These are phyloP conservation scores for Lophium mytilinum DNA, from an alignment of 495 filamentous ascomycete genomes.

Conservation along the genomic window DNA sequence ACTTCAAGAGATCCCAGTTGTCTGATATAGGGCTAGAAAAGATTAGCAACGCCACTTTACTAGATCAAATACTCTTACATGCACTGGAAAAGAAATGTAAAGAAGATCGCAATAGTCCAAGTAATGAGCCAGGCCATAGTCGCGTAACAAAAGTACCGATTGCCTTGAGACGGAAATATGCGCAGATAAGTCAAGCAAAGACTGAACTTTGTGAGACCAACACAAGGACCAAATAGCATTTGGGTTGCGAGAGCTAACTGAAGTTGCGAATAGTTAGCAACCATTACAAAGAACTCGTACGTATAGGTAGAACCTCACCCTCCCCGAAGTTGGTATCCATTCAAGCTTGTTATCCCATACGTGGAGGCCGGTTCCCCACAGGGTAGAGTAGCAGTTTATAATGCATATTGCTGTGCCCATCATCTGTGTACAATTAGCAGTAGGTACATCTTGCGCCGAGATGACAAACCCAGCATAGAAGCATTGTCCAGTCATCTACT, in stretches of 20 bases:
- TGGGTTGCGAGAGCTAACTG: neutral
- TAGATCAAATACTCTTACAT: neutral
- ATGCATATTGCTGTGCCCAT: too few relatives aligned
- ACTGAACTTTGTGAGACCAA: constrained; percentile 1
- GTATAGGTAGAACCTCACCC: too few relatives aligned
- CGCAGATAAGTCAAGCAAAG: neutral
- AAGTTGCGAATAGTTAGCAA: neutral
- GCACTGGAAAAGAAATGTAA: neutral
- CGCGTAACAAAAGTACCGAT: neutral
- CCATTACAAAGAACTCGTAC: too few relatives aligned
- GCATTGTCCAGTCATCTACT: neutral
- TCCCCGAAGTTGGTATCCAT: too few relatives aligned
- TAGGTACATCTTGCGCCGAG: too few relatives aligned
- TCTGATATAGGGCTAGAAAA: neutral
- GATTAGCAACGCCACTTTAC: neutral
- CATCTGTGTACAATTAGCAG: too few relatives aligned
- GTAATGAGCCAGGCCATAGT: neutral
- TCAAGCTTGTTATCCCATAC: too few relatives aligned
- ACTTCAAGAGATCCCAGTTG: neutral
- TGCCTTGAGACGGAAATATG: neutral
- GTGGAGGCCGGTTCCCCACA: too few relatives aligned
- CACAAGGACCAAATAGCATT: neutral
- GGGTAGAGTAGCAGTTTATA: too few relatives aligned
- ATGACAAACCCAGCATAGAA: too few relatives aligned
- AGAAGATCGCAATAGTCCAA: neutral